Base-by-base conservation (phyloP, 495 filamentous ascomycete genomes). In the Neurospora intermedia region DNA sequence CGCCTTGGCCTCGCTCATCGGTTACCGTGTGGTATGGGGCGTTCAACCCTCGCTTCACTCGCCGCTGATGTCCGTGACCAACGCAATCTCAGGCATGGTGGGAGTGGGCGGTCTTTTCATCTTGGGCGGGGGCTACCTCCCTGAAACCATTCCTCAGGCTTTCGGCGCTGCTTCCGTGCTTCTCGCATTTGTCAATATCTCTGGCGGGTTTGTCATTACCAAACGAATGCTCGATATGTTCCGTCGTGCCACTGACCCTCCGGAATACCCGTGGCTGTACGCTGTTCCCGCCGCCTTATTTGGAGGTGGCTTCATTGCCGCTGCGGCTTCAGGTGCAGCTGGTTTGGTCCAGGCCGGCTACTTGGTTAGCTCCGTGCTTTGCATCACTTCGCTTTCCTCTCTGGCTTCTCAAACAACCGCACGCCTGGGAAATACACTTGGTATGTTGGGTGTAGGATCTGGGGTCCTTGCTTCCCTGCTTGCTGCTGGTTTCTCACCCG, bases 201-300 rank as follows among this genome's bases (percentile, higher is more conserved):
- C 90, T 13, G 92, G 92, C 27, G 92, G 92, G 2, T 95, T 95
- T 76, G 91, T 93, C 18, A 91, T 95, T 69, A 93, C 92, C 4
- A 94, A 94, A 81, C 89, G 92, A 76, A 95, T 95, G 92, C 85
- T 95, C n/a, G 92, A 95, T 77, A 95, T 95, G 92, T 95, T 95
- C 80, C 91, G 91, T 73, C 88, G 90, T 4, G 87, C 90, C 4
- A 93, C 91, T 23, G 92, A 95, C 78, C 92, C 91, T 59, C 88
- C 91, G 2, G 92, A 95, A 77, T 95, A 93, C 71, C 91, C 91
- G 0, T 95, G 91, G 91, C 83, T 95, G 0, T 95, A 93, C 79
- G 91, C 88, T 2, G 84, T 95, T 70, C 92, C 92, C 0, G 92
- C 86, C 38, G 78, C 90, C 8, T 73, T 94, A 5, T 95, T 95